A percentile compares a stretch with the other conserved stretches of the same genome.
Conservation (phyloP, 768 basidiomycete genomes). For the Mycena pura region DNA sequence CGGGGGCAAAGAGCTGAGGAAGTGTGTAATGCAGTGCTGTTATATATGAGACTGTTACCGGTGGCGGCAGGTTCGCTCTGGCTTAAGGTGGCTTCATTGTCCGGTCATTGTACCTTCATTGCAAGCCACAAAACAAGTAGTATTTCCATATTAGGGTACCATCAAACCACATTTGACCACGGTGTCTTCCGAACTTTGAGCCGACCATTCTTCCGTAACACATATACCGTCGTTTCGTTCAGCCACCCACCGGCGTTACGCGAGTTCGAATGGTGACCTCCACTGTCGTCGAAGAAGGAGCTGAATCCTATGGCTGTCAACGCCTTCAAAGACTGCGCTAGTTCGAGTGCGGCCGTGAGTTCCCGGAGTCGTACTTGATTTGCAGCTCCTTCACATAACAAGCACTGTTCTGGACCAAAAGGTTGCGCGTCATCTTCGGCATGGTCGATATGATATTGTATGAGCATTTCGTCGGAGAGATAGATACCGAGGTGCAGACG, state of each 20-base stretch:
- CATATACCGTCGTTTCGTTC: conserved; percentile 46
- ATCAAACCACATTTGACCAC: conserved; percentile 36
- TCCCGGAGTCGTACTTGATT: conserved; percentile 49
- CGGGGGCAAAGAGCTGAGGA: conserved; percentile 10
- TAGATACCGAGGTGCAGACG: conserved; percentile 67
- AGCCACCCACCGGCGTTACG: neutral
- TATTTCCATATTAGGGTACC: conserved; percentile 16
- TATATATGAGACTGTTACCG: conserved; percentile 8
- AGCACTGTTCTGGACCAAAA: conserved; percentile 45
- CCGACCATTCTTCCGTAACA: conserved; percentile 47
- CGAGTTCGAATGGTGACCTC: conserved; percentile 27
- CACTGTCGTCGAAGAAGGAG: conserved; percentile 46
- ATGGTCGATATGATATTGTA: conserved; percentile 56
- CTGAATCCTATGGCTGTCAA: conserved; percentile 59
- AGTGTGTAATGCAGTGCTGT: neutral
- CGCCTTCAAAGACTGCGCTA: conserved; percentile 52
- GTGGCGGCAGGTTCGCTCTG: neutral
- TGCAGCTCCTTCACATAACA: conserved; percentile 35
- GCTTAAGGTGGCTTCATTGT: conserved; percentile 7
- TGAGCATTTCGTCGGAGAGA: conserved; percentile 60
- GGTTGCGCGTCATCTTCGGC: conserved; percentile 33
- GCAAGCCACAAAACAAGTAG: conserved; percentile 6
- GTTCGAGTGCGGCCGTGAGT: conserved; percentile 50
- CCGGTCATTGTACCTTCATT: conserved; percentile 3
- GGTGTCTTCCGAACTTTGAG: conserved; percentile 51